These are phyloP conservation scores for Daldinia vernicosa DNA, from an alignment of 495 filamentous ascomycete genomes.

Conservation along the genomic window DNA sequence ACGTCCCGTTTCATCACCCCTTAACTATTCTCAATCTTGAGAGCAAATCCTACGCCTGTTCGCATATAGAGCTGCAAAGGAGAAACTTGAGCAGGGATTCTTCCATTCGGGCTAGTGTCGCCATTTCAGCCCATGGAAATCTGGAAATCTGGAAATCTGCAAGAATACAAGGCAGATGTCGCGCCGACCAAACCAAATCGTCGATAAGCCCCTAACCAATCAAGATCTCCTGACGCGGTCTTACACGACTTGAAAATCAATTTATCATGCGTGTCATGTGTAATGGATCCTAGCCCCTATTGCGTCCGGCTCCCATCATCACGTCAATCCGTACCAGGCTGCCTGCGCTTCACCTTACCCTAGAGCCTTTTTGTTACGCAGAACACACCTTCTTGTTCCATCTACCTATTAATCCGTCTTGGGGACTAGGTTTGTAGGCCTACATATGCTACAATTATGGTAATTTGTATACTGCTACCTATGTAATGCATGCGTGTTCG, in stretches of 20 bases:
- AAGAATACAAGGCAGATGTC: constrained; percentile 46
- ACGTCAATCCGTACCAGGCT: constrained; percentile 33
- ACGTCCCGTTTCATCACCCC: constrained; percentile 3
- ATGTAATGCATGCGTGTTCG: constrained; percentile 30
- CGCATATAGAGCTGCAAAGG: constrained; percentile 36
- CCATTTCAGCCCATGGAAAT: constrained; percentile 43
- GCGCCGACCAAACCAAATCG: constrained; percentile 39
- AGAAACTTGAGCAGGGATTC: constrained; percentile 32
- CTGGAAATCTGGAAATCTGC: constrained; percentile 35
- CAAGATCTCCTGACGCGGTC: constrained; percentile 47
- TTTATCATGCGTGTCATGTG: constrained; percentile 50
- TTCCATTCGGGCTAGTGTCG: constrained; percentile 39
- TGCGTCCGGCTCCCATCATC: constrained; percentile 34
- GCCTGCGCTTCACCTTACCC: constrained; percentile 32
- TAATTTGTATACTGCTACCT: constrained; percentile 7
- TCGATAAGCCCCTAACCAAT: constrained; percentile 42
- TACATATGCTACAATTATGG: constrained; percentile 15
- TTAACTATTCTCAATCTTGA: constrained; percentile 28
- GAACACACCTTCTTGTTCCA: constrained; percentile 47
- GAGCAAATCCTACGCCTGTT: constrained; percentile 34
- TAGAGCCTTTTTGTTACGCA: constrained; percentile 27
- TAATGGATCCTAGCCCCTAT: constrained; percentile 43
- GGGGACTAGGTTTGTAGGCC: constrained; percentile 20
- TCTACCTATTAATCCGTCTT: constrained; percentile 22
- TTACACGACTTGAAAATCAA: constrained; percentile 49